Percentiles rank a stretch among this genome's conserved stretches.
These are phyloP conservation scores for Zygnema cylindricum DNA, from an alignment of 139 green algal species.

Conservation along the genomic window DNA sequence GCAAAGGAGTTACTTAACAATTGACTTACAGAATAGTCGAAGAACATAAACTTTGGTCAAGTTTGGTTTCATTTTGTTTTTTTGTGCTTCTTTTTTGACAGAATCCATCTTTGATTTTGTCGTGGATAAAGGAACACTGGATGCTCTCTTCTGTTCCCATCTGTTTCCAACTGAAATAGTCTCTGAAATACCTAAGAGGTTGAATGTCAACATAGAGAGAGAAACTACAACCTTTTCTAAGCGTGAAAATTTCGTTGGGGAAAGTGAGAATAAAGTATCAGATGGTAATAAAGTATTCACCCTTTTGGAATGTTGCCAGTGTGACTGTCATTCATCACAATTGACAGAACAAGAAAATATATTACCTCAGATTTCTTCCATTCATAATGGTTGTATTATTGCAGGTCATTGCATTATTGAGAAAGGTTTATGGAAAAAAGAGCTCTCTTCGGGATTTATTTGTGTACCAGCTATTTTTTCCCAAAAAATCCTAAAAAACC, in stretches of 20 bases:
- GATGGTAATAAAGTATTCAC: background rate
- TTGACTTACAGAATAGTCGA: background rate
- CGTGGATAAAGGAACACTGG: constrained; percentile 11
- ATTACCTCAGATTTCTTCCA: too few relatives aligned
- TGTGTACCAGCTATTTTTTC: background rate
- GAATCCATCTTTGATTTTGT: background rate
- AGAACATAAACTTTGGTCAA: background rate
- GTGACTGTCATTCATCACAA: background rate
- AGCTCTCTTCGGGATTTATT: background rate
- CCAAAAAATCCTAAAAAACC: too few relatives aligned
- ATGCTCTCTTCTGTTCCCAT: background rate
- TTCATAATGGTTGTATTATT: background rate
- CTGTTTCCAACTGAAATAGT: background rate
- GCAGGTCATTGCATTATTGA: background rate
- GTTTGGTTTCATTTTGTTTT: background rate
- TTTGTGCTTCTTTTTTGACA: background rate
- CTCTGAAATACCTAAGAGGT: background rate
- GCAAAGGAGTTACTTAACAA: background rate
- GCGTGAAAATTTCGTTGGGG: too few relatives aligned
- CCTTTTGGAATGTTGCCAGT: too few relatives aligned
- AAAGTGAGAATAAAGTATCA: background rate
- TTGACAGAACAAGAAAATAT: background rate
- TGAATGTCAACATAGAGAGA: background rate
- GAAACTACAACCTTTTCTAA: background rate
- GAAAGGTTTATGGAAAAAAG: background rate